Evolutionary conservation across 225 moss, liverwort and hornwort genomes (phyloP), one percentile per base, ranked within the genome.

Genomic region (Sphagnum contortum): DNA sequence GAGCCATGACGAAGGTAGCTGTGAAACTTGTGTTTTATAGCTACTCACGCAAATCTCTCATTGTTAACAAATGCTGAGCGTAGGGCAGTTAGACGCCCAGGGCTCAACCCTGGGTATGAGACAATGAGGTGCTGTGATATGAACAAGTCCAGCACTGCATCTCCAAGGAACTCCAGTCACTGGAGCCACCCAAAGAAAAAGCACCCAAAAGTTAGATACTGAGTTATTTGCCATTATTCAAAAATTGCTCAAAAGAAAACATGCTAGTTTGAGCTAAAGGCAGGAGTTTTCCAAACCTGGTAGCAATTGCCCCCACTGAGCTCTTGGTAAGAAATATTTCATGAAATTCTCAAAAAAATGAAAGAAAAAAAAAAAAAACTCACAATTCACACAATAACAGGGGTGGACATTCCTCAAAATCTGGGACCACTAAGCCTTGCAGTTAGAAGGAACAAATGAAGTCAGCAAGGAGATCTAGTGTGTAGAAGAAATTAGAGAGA

Each of bases 111-210:
- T 6, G 85, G 89, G 77, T 98, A 79, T 9, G 87, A 72, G 9
- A 80, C 76, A 72, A 86, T 93, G 5, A 98, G 77, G 73, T 98
- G 89, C 12, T 78, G 82, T 6, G 98, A 89, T 69, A 98, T 75
- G 7, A 93, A 81, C 64, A 89, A 81, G 71, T 98, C 98, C 70
- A 98, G 81, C 59, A 93, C 93, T 8, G 98, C 93, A 61, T 98
- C 98, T 73, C 98, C 98, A n/a, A 98, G 83, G 63, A 91, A 98
- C 71, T 98, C 98, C 69, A 98, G 81, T 44, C 98, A 79, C 98
- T 98, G 87, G 10, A 4, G 8, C 60, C 52, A 9, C 52, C 52
- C 6, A 52, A 52, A 52, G 1, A 29, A 29, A 29, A 1, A 29
- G 29, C 29, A 29, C 29, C 29, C 29, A 29, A 29, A 29, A 29